Percentiles rank a stretch among this genome's conserved stretches.
These are phyloP conservation scores for Neurospora pannonica DNA, from an alignment of 495 filamentous ascomycete species.

Conservation along the genomic window DNA sequence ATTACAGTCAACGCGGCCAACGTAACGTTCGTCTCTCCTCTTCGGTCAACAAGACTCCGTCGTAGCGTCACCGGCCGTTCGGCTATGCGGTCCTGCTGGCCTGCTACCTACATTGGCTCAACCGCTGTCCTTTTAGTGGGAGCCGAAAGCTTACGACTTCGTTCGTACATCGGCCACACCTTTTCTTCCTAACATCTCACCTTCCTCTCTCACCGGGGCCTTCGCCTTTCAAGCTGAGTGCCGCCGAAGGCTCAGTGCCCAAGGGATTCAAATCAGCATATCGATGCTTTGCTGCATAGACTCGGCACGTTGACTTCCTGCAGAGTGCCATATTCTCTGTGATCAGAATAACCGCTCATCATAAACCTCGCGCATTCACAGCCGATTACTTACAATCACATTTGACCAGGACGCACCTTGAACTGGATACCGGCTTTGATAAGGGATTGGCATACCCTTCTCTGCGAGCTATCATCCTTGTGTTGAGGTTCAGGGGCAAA, in stretches of 20 bases:
- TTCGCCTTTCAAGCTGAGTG: neutral
- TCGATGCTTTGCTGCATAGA: neutral
- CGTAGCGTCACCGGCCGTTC: neutral
- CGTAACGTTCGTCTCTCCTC: neutral
- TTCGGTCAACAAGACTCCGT: neutral
- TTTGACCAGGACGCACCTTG: neutral
- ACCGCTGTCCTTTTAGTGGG: neutral
- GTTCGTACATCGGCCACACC: neutral
- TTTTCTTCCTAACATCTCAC: neutral
- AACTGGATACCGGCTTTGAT: neutral
- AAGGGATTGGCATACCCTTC: neutral
- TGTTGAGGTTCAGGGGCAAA: neutral
- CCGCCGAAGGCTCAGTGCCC: neutral
- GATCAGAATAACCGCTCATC: neutral
- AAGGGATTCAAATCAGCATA: neutral
- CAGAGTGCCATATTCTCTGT: neutral
- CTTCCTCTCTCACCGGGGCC: neutral
- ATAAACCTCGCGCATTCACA: neutral
- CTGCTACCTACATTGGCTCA: neutral
- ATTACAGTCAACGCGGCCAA: neutral
- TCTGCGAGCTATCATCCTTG: neutral
- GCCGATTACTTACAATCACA: neutral
- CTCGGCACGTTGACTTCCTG: neutral
- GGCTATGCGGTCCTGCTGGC: neutral
- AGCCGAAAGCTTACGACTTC: neutral